phyloP scores from a whole-genome alignment of 2,329 filamentous ascomycete species.

The Cladosporium sp. region DNA sequence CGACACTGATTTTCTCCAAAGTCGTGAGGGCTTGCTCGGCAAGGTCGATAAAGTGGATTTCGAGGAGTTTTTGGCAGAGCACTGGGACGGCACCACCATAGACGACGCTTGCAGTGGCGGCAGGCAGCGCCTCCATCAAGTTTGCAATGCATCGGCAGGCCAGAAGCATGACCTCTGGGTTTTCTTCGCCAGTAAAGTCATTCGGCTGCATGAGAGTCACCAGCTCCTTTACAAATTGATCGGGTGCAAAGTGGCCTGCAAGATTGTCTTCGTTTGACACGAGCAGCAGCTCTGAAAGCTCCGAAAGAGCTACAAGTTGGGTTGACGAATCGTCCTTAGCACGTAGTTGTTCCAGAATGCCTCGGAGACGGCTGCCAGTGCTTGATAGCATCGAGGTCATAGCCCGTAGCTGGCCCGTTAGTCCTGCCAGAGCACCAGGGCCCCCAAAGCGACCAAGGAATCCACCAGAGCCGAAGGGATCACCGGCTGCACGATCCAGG shows the following conservation, averaged over 20 bases:
- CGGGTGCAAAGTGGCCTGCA: slow-evolving; percentile 88
- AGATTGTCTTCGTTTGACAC: slow-evolving; percentile 96
- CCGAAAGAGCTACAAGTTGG: slow-evolving; percentile 87
- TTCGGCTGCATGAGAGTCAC: slow-evolving; percentile 87
- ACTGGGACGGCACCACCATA: slow-evolving; percentile 96
- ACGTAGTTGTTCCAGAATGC: slow-evolving; percentile 55
- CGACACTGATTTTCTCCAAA: slow-evolving; percentile 92
- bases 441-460: slow-evolving; percentile 62
- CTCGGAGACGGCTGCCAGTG: slow-evolving; percentile 71
- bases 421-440: slow-evolving; percentile 43
- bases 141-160: slow-evolving; percentile 95
- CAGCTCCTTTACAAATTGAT: slow-evolving; percentile 91
- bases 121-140: slow-evolving; percentile 91
- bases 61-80: slow-evolving; percentile 87
- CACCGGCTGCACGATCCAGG: slow-evolving; percentile 41
- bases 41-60: slow-evolving; percentile 95
- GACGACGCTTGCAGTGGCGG: slow-evolving; percentile 89
- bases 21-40: slow-evolving; percentile 96
- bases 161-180: slow-evolving; percentile 93
- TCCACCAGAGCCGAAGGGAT: slow-evolving; percentile 52
- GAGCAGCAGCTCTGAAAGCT: slow-evolving; percentile 85
- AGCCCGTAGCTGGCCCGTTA: slow-evolving; percentile 78
- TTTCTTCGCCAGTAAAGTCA: slow-evolving; percentile 74
- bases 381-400: slow-evolving; percentile 90
- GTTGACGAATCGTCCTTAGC: slow-evolving; percentile 80